Conservation (phyloP, 306 rosid species). For the Cucumis hystrix region DNA sequence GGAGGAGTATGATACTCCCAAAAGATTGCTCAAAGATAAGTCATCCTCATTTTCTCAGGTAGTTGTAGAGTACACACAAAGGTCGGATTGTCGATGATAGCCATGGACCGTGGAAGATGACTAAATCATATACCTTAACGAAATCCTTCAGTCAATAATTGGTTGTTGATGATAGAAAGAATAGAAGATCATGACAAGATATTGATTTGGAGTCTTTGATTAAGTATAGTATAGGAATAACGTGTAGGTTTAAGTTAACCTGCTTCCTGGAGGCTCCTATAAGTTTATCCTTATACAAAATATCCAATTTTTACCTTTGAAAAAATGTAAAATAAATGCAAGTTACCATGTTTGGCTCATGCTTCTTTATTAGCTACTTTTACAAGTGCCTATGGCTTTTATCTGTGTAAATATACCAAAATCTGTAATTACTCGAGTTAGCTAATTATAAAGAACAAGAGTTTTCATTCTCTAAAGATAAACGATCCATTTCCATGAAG, state of each 20-base stretch:
- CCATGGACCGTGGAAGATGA: neutral
- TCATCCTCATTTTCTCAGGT: conserved; percentile 67
- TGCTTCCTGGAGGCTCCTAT: neutral
- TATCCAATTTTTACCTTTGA: too few species aligned
- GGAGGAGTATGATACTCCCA: conserved; percentile 58
- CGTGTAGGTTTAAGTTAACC: neutral
- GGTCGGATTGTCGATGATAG: conserved; percentile 29
- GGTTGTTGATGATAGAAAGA: neutral
- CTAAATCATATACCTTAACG: neutral
- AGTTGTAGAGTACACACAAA: conserved; percentile 61
- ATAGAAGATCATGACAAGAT: neutral
- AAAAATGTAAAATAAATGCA: too few species aligned
- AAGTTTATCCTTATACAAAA: neutral
- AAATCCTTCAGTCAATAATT: neutral
- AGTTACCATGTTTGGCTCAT: neutral
- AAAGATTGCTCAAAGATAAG: conserved; percentile 48
- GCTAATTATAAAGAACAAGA: too few species aligned
- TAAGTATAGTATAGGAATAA: neutral
- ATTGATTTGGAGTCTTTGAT: neutral
- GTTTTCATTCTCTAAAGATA: too few species aligned
- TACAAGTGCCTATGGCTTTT: neutral
- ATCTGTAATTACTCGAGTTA: neutral
- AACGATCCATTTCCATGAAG: too few species aligned
- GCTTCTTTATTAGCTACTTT: neutral
- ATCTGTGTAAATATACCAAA: too few species aligned